These are phyloP conservation scores for Candida coquimbonensis DNA, from an alignment of 805 yeast genomes.

Conservation along the genomic window DNA sequence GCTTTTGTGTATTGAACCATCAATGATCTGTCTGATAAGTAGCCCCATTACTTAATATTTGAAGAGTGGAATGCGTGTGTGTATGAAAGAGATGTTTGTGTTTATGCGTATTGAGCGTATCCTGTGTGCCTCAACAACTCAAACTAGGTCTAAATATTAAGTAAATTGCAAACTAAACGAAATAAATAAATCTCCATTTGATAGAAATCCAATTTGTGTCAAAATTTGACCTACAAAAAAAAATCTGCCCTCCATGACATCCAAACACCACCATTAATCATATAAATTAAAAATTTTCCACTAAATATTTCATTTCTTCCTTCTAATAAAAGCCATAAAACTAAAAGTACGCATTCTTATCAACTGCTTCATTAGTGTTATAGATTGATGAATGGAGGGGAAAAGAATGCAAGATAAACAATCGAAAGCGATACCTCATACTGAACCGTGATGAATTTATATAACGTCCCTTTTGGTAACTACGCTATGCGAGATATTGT, in stretches of 20 bases:
- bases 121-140: too few species aligned
- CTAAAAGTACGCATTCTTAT: slow-evolving; percentile 27
- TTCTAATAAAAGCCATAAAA: too few species aligned
- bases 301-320: not conserved
- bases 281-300: not conserved
- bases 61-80: too few species aligned
- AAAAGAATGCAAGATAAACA: slow-evolving; percentile 33
- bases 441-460: slow-evolving; percentile 17
- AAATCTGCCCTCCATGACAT: not conserved
- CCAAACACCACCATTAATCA: not conserved
- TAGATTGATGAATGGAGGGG: slow-evolving; percentile 37
- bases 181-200: too few species aligned
- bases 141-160: too few species aligned
- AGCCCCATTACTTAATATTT: not conserved
- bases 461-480: slow-evolving; percentile 28
- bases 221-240: not conserved
- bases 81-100: too few species aligned
- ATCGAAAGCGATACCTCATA: slow-evolving; percentile 33
- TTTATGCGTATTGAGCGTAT: too few species aligned
- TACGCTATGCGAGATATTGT: slow-evolving; percentile 31
- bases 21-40: not conserved
- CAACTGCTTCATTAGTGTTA: slow-evolving; percentile 34
- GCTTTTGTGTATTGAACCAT: not conserved
- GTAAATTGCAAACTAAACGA: too few species aligned
- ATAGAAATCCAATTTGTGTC: not conserved